Evolutionary conservation across 2,329 filamentous ascomycete species (phyloP), one percentile per base, ranked within the genome.

Genomic region (Epichloe gansuensis): DNA sequence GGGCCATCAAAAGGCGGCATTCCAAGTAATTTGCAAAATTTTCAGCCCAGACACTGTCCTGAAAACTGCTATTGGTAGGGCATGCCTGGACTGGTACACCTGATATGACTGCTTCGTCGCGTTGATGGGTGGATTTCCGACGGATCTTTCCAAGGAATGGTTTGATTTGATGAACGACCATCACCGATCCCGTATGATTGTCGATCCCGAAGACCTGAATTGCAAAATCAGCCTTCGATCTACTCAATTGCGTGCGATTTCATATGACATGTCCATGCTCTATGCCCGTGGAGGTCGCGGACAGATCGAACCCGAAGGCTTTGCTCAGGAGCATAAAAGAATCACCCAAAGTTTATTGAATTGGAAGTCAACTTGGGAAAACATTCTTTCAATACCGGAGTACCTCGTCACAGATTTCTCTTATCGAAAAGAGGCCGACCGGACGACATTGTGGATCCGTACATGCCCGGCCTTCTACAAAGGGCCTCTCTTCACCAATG

Each of bases 1-100:
- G 69, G 88, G 90, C 23, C 93, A 97, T 65, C 91, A 96, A 65
- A 89, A 86, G 64, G 93, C 91, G 11, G 93, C 93, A 0, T 81
- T 86, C 62, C 82, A 88, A 57, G 85, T 97, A 60, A 72, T 97
- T 46, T 85, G 78, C 1, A 80, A 85, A 44, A 71, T 96, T 0
- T 91, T 89, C 64, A 89, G 83, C 0, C 87, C 89, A 0, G 75
- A 90, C 56, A 85, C 82, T 0, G 81, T 88, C 44, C 82, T 85
- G 71, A 74, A 86, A 57, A 86, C 84, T 9, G 75, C 85, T 4
- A 77, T 86, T 13, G 80, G 85, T 34, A 80, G 86, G 34, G 82
- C 86, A 61, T 81, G 93, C 45, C 77, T 95, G 48, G 75, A 78
- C n/a, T 97, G 93, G 93, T 96, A 95, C 66, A 77, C 83, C 34